Evolutionary conservation across 2,329 filamentous ascomycete species (phyloP).

Genomic region (Neocucurbitaria cava): DNA sequence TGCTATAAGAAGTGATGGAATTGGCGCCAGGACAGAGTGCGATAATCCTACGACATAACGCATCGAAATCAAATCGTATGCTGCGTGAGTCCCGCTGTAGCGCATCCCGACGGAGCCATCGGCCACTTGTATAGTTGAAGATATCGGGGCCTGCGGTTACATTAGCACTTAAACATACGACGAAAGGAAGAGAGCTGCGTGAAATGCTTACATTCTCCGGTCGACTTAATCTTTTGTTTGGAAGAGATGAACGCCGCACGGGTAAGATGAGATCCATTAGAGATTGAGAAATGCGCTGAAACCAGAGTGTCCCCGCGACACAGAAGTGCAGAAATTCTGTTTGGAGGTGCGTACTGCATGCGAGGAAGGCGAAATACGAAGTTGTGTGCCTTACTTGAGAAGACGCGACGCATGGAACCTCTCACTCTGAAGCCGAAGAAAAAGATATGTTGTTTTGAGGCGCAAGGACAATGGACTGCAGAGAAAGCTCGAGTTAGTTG

Average conservation of each 20-base stretch:
- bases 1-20: conserved; percentile 46
- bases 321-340: conserved; percentile 11
- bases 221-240: conserved; percentile 7
- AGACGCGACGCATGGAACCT: conserved; percentile 14
- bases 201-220: conserved; percentile 9
- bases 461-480: not conserved
- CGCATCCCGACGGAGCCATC: conserved; percentile 49
- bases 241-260: conserved; percentile 13
- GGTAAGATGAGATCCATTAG: conserved; percentile 9
- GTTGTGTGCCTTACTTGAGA: conserved; percentile 11
- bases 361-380: conserved; percentile 8
- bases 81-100: conserved; percentile 45
- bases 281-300: not conserved
- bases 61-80: conserved; percentile 51
- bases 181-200: conserved; percentile 4
- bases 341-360: conserved; percentile 11
- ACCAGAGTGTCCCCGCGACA: not conserved
- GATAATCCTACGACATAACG: conserved; percentile 48
- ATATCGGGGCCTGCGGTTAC: conserved; percentile 17
- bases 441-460: not conserved
- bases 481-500: no score
- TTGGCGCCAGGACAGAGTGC: conserved; percentile 47
- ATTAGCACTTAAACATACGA: conserved; percentile 6
- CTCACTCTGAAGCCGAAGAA: conserved; percentile 6
- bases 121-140: conserved; percentile 35